Evolutionary conservation across 2,329 filamentous ascomycete genomes (phyloP).

Genomic region (Ophiostoma australiae): DNA sequence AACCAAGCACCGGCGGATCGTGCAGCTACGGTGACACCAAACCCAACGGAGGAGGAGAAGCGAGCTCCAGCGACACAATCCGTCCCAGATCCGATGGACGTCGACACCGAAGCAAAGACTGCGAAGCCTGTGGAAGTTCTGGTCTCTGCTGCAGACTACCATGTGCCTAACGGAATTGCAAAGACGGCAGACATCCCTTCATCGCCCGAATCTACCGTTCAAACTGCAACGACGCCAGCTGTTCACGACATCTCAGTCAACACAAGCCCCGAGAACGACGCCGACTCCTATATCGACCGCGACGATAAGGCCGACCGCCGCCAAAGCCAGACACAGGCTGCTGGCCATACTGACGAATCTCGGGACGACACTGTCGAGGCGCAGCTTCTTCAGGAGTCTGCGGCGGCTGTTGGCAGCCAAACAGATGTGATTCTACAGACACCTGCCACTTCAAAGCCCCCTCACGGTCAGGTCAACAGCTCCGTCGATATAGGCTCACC

Average conservation of each 20-base stretch:
- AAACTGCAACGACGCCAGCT: constrained; percentile 68
- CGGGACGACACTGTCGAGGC: constrained; percentile 37
- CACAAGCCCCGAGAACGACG: constrained; percentile 69
- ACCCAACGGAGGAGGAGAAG: not conserved
- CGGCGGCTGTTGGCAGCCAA: constrained; percentile 30
- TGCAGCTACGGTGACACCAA: not conserved
- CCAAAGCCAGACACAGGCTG: constrained; percentile 27
- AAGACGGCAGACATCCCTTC: constrained; percentile 43
- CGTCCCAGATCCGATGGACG: constrained; percentile 13
- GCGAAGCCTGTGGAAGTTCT: not conserved
- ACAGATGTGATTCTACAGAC: not conserved
- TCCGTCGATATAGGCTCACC: not conserved
- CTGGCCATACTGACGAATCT: not conserved
- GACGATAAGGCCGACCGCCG: constrained; percentile 34
- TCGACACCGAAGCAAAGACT: constrained; percentile 6
- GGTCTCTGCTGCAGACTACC: not conserved
- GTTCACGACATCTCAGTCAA: constrained; percentile 64
- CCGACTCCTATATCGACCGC: constrained; percentile 51
- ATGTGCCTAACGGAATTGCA: not conserved
- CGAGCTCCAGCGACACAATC: not conserved
- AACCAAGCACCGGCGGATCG: not conserved
- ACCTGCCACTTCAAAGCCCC: not conserved
- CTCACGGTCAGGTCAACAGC: not conserved
- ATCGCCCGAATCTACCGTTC: constrained; percentile 62
- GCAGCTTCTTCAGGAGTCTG: constrained; percentile 43